Base-by-base conservation (phyloP, 2,329 filamentous ascomycete genomes). In the Exophiala bonariae region DNA sequence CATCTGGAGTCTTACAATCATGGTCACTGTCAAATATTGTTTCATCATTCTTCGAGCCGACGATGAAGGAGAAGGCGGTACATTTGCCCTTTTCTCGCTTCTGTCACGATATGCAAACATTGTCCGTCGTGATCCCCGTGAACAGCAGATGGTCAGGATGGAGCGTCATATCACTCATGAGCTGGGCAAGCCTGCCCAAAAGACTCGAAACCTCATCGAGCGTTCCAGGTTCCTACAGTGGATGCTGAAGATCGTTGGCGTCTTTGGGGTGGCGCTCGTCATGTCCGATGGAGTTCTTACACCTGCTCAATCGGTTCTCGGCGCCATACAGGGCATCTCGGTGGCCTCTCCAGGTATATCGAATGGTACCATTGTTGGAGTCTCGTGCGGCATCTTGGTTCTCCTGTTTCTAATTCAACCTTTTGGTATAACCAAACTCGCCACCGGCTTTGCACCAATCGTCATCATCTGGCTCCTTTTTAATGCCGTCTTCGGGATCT, bases 1-100 rank as follows among this genome's bases (percentile, higher is more conserved):
- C 38, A 70, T 80, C 33, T 81, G 78, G 78, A 67, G 73, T 2
- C 58, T 81, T 17, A 75, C 73, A 11, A 64, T 80, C 54, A 79
- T 81, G 70, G 78, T 80, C 11, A 80, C 76, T 1, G 55, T 80
- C 50, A 81, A 81, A 61, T 81, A 81, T 57, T 66, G 79, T 13
- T 54, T 77, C 32, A 71, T 81, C 45, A 73, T 80, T 19, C 63
- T 81, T 3, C 61, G 64, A 36, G 78, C 77, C 20, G 76, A 81
- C 59, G 75, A 81, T 47, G 75, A 80, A 56, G 78, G 78, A 18
- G 78, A 81, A 57, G 78, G 78, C 8, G 78, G 78, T 3, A 80
- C 78, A 0, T 81, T 81, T 61, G 72, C 69, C 17, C 71, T 73
- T 7, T 80, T 79, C 56, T 76, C 75, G 0, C 63, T 81, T 13